Evolutionary conservation across 1,139 yeast genomes (phyloP), one percentile per base, ranked within the genome.

Genomic region (Saccharomycopsis hybrid): DNA sequence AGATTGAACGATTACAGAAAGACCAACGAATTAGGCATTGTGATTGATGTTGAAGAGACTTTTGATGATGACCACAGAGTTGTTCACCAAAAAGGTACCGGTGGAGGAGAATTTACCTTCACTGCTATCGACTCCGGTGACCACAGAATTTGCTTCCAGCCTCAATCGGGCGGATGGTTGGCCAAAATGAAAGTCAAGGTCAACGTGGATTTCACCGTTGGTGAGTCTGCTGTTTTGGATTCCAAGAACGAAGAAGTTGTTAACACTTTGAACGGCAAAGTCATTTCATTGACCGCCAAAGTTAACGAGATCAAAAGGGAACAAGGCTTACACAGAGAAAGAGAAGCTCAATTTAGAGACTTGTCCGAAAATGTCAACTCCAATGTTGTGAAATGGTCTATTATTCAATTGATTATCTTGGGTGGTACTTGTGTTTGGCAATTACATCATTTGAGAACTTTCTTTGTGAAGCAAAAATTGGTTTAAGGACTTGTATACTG

Each of bases 391-490:
- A 63, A 65, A 52, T 80, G 84, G 82, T 72, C 80, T 33, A 51
- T 77, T n/a, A 54, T 78, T 7, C 85, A 80, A 60, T 55, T 75
- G 2, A 49, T 67, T 8, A 76, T 73, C 1, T 60, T 79, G 41
- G 56, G 70, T 5, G 62, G 65, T 5, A 74, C 82, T 2, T 80
- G 89, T 55, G 68, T 71, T 11, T 78, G 84, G 73, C 92, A 85
- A 64, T 61, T 82, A 54, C 66, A 72, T 51, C 81, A 79, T 50
- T 67, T 82, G 58, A 77, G 77, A 60, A 66, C 75, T 44, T 80
- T 81, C 70, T 81, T 82, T 61, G 72, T 78, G 50, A 81, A 80
- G 62, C 82, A 78, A 58, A 81, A 80, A 63, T 69, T 78, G 35
- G 72, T 77, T 37, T 78, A 65, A 58, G 27, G 18, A 18, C 18